These are phyloP conservation scores for Piper longum DNA, from an alignment of 164 flowering plant species.

Conservation along the genomic window DNA sequence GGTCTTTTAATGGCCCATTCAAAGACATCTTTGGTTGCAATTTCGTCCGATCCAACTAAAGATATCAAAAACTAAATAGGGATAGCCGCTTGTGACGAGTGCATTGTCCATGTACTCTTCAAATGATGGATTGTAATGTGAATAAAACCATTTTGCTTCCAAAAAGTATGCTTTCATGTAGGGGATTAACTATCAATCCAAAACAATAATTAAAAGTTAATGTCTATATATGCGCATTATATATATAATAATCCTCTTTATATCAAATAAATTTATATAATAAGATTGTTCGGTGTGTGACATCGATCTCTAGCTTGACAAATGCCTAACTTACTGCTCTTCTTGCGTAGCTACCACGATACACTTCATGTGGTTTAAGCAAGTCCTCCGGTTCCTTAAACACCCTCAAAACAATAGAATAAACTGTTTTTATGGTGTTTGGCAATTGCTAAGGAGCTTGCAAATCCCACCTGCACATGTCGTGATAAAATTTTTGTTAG, in stretches of 20 bases:
- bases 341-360: not conserved
- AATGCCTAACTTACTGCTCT: not conserved
- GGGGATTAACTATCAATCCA: constrained; percentile 18
- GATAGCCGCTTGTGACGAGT: constrained; percentile 2
- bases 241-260: not conserved
- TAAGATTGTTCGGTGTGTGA: too few relatives aligned
- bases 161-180: constrained; percentile 11
- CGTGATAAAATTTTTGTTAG: too few relatives aligned
- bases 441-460: too few relatives aligned
- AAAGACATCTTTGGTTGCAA: constrained; percentile 14
- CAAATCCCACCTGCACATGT: too few relatives aligned
- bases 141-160: constrained; percentile 26
- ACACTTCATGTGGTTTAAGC: too few relatives aligned
- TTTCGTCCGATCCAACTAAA: constrained; percentile 18
- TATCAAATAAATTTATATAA: not conserved
- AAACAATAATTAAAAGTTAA: too few relatives aligned
- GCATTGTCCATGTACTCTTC: constrained; percentile 24
- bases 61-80: constrained; percentile 1
- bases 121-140: too few relatives aligned
- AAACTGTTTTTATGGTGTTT: too few relatives aligned
- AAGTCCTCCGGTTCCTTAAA: too few relatives aligned
- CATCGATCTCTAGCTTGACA: too few relatives aligned
- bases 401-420: too few relatives aligned
- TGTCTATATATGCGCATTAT: too few relatives aligned
- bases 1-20: constrained; percentile 17